phyloP scores from a whole-genome alignment of 2,329 filamentous ascomycete genomes.

The Ophiostoma perfectum region DNA sequence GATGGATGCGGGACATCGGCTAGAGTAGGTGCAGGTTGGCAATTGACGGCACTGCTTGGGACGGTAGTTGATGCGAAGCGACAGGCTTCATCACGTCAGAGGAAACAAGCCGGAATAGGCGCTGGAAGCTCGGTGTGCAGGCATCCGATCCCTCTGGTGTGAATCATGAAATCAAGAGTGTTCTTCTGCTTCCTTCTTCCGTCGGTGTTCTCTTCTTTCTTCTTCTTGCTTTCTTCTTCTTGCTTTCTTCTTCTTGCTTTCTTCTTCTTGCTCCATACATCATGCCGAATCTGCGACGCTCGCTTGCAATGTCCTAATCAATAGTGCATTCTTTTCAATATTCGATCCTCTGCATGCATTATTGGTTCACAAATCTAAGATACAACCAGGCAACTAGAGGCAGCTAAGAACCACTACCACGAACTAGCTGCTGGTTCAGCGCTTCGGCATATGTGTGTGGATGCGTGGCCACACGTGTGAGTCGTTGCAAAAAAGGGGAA shows the following conservation, averaged over 20 bases:
- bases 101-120: not conserved
- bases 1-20: conserved; percentile 1
- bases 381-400: no score
- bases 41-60: not conserved
- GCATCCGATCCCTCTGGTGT: not conserved
- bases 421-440: not conserved
- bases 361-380: not conserved
- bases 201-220: not conserved
- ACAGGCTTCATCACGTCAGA: not conserved
- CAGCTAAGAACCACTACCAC: no score
- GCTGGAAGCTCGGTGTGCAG: not conserved
- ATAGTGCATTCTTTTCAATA: not conserved
- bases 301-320: not conserved
- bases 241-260: no score
- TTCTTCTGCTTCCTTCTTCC: no score
- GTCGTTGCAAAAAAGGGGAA: not conserved
- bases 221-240: not conserved
- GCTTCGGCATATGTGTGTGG: conserved; percentile 1
- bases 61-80: not conserved
- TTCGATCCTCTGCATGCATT: conserved; percentile 1
- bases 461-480: not conserved
- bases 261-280: not conserved
- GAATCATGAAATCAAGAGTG: no score
- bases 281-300: not conserved
- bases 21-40: not conserved